Evolutionary conservation across 306 rosid species (phyloP).

Genomic region (Malus asiatica): DNA sequence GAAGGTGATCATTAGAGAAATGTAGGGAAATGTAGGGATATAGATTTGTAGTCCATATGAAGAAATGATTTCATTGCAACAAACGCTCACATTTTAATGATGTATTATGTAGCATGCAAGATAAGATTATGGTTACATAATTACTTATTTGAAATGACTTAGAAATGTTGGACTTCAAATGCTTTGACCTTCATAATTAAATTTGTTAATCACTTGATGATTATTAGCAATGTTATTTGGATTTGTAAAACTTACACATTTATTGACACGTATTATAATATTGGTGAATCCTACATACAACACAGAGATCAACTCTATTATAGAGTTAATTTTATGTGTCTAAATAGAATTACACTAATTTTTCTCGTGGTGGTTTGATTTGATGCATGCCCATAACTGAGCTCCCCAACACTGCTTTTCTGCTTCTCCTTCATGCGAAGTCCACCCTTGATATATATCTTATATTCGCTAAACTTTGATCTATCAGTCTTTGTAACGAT

Average conservation of each 20-base stretch:
- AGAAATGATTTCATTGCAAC: neutral
- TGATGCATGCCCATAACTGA: neutral
- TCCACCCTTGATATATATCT: neutral
- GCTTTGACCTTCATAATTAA: neutral
- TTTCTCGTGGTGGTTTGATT: neutral
- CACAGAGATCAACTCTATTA: neutral
- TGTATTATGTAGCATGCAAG: constrained; percentile 18
- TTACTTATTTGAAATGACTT: neutral
- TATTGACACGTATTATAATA: too few relatives aligned
- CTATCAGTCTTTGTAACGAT: too few relatives aligned
- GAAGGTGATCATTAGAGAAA: neutral
- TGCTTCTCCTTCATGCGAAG: neutral
- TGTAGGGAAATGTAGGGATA: neutral
- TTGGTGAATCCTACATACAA: neutral
- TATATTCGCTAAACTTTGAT: neutral
- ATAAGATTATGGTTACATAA: constrained; percentile 6
- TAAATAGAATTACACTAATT: too few relatives aligned
- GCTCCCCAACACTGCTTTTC: neutral
- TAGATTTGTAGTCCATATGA: neutral
- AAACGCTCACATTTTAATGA: neutral
- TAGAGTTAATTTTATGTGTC: too few relatives aligned
- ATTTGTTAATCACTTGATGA: neutral
- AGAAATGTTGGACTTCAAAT: neutral
- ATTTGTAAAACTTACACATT: neutral
- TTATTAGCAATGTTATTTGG: neutral